A percentile compares a stretch with the other conserved stretches of the same genome.
phyloP scores from a whole-genome alignment of 768 basidiomycete genomes.

The Leccinum incarnatum region DNA sequence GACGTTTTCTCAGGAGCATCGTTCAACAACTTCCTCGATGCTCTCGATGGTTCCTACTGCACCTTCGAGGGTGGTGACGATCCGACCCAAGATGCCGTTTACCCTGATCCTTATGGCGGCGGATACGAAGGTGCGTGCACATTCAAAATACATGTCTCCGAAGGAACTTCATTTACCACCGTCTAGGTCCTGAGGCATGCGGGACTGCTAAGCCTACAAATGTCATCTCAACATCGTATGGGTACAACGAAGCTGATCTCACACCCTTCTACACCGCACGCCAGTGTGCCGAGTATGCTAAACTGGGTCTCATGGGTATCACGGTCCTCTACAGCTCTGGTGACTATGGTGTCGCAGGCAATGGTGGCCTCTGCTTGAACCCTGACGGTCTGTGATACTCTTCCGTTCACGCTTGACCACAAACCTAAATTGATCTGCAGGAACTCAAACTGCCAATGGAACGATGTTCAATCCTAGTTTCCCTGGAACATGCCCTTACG shows the following conservation, averaged over 20 bases:
- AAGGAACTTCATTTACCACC: not conserved
- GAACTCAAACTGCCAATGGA: constrained; percentile 22
- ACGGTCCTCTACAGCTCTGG: constrained; percentile 45
- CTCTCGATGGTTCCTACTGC: constrained; percentile 34
- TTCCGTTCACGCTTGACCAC: not conserved
- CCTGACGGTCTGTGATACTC: constrained; percentile 20
- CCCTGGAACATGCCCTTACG: constrained; percentile 43
- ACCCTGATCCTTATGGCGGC: constrained; percentile 22
- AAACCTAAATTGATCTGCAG: constrained; percentile 14
- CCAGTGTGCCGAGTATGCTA: constrained; percentile 47
- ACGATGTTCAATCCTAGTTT: constrained; percentile 41
- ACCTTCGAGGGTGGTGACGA: constrained; percentile 35
- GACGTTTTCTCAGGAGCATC: constrained; percentile 19
- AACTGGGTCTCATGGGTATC: constrained; percentile 40
- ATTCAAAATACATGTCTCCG: not conserved
- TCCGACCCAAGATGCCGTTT: constrained; percentile 24
- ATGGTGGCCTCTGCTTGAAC: constrained; percentile 30
- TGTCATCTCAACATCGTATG: constrained; percentile 43
- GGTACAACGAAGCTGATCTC: constrained; percentile 36
- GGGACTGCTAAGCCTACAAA: constrained; percentile 35
- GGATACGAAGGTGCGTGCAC: constrained; percentile 21
- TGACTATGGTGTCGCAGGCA: constrained; percentile 43
- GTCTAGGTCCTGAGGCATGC: constrained; percentile 34
- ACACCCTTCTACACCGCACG: constrained; percentile 37
- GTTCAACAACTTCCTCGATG: constrained; percentile 37